These are phyloP conservation scores for Hura crepitans DNA, from an alignment of 441 rosid species.

Conservation along the genomic window DNA sequence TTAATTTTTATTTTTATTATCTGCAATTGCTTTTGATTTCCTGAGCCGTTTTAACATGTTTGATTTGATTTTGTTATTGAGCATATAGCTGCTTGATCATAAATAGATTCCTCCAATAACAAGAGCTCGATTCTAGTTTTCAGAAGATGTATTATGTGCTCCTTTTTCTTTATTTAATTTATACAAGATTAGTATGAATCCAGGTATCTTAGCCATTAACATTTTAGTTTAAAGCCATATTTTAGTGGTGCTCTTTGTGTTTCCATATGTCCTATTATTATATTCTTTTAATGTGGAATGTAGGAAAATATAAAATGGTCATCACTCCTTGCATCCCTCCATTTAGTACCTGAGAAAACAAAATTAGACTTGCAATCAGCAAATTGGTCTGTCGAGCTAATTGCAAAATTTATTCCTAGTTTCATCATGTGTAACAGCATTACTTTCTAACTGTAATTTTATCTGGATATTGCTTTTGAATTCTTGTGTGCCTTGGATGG, in stretches of 20 bases:
- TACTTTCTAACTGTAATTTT: background rate
- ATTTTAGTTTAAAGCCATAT: background rate
- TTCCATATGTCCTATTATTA: background rate
- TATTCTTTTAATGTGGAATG: background rate
- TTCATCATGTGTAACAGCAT: background rate
- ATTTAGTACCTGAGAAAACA: background rate
- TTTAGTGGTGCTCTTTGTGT: background rate
- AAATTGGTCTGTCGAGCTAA: background rate
- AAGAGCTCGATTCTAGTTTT: background rate
- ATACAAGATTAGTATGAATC: too few relatives aligned
- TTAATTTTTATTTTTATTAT: background rate
- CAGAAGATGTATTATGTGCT: background rate
- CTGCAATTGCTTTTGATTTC: background rate
- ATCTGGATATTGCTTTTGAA: background rate
- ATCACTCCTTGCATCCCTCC: background rate
- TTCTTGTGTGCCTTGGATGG: background rate
- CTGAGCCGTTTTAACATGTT: background rate
- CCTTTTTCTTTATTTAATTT: background rate
- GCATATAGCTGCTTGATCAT: background rate
- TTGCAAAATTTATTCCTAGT: background rate
- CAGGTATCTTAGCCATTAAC: constrained; percentile 1
- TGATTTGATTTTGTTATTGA: background rate
- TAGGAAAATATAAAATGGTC: background rate
- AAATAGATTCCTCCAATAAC: background rate
- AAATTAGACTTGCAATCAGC: background rate